Conservation (phyloP, 345 rosid species). For the Murraya paniculata region DNA sequence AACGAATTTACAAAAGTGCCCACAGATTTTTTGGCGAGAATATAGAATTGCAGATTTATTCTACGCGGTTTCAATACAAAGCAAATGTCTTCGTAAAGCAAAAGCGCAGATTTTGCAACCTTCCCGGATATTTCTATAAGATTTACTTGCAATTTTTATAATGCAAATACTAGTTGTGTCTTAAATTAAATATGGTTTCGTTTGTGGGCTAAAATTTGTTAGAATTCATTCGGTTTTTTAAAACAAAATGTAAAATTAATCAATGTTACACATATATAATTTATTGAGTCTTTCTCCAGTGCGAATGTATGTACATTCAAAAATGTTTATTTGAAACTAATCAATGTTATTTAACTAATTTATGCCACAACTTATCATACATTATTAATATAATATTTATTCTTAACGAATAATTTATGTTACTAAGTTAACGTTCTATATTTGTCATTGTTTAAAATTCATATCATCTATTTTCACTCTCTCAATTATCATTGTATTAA, state of each 20-base stretch:
- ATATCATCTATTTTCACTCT: too few relatives aligned
- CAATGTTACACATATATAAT: too few relatives aligned
- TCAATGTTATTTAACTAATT: too few relatives aligned
- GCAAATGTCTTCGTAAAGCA: too few relatives aligned
- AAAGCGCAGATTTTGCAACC: background rate
- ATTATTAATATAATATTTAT: background rate
- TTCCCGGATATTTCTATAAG: background rate
- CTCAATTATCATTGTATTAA: too few relatives aligned
- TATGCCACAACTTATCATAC: background rate
- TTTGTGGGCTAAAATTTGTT: background rate
- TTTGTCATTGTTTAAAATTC: too few relatives aligned
- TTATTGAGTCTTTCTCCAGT: too few relatives aligned
- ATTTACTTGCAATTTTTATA: background rate
- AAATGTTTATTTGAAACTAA: too few relatives aligned
- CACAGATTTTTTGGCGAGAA: background rate
- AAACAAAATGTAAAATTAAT: background rate
- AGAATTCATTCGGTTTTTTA: too few relatives aligned
- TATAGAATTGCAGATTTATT: background rate
- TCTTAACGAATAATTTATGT: background rate
- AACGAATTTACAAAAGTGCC: slow-evolving; percentile 4
- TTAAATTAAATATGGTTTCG: background rate
- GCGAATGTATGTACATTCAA: too few relatives aligned
- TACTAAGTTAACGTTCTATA: background rate
- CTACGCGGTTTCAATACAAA: background rate
- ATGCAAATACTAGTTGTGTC: background rate